Conservation (phyloP, 768 basidiomycete genomes). For the Mycena maculata region DNA sequence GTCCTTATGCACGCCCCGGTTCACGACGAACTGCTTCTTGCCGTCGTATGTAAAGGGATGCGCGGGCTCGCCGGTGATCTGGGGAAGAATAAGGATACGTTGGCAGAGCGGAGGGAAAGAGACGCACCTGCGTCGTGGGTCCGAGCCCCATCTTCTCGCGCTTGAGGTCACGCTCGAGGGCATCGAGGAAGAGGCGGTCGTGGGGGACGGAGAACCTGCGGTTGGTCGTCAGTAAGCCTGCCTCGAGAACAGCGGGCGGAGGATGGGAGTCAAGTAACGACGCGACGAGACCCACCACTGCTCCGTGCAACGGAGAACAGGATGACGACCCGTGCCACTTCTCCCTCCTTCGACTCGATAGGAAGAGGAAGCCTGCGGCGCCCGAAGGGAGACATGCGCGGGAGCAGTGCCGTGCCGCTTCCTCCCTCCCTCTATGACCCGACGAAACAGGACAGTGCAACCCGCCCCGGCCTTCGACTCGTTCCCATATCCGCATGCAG, state of each 20-base stretch:
- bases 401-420: too few species aligned
- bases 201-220: conserved; percentile 96
- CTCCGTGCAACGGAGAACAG: too few species aligned
- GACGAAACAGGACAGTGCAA: too few species aligned
- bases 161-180: conserved; percentile 95
- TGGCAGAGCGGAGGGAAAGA: not conserved
- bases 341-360: too few species aligned
- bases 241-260: not conserved
- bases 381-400: too few species aligned
- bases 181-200: conserved; percentile 96
- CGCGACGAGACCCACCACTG: too few species aligned
- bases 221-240: not conserved
- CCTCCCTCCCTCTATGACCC: too few species aligned
- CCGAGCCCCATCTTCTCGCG: conserved; percentile 92
- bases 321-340: too few species aligned
- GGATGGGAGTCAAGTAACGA: not conserved
- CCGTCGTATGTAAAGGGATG: conserved; percentile 92
- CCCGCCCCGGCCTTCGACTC: too few species aligned
- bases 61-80: conserved; percentile 81
- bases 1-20: conserved; percentile 33
- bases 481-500: too few species aligned
- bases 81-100: not conserved
- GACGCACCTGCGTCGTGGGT: conserved; percentile 72
- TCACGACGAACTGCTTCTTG: conserved; percentile 79
- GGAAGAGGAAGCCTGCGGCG: too few species aligned